phyloP scores from a whole-genome alignment of 345 rosid species.

The Arabidopsis suecica region DNA sequence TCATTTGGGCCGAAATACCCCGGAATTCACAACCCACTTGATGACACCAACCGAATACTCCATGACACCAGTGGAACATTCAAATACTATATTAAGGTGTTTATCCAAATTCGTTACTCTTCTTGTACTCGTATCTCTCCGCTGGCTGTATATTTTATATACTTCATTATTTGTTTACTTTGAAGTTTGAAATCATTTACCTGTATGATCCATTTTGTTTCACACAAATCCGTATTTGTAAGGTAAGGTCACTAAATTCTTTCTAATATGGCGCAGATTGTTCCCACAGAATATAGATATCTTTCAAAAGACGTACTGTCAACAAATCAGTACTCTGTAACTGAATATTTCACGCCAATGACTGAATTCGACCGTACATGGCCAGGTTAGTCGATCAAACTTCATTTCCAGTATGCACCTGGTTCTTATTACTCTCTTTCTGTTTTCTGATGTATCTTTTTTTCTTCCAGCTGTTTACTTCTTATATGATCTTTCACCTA shows the following conservation, averaged over 20 bases:
- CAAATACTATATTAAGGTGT: conserved; percentile 93
- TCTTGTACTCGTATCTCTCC: neutral
- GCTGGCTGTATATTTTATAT: neutral
- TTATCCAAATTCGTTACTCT: conserved; percentile 36
- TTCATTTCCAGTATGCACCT: neutral
- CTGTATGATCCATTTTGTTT: neutral
- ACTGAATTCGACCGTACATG: conserved; percentile 70
- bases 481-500: conserved; percentile 95
- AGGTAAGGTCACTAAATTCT: conserved; percentile 8
- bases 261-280: conserved; percentile 68
- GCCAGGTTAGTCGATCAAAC: conserved; percentile 73
- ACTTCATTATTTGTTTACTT: neutral
- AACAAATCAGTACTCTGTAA: conserved; percentile 93
- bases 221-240: conserved; percentile 9
- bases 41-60: conserved; percentile 72
- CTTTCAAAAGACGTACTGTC: conserved; percentile 82
- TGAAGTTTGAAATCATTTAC: neutral
- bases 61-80: conserved; percentile 86
- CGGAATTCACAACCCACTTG: conserved; percentile 95
- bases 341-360: conserved; percentile 89
- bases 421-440: conserved; percentile 1
- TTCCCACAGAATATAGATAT: conserved; percentile 94
- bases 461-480: conserved; percentile 79
- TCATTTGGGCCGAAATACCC: conserved; percentile 98
- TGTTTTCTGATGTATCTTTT: conserved; percentile 8